A percentile compares a stretch with the other conserved stretches of the same genome.
Evolutionary conservation across 495 filamentous ascomycete genomes (phyloP).

Genomic region (Hapsidospora chrysogenum): DNA sequence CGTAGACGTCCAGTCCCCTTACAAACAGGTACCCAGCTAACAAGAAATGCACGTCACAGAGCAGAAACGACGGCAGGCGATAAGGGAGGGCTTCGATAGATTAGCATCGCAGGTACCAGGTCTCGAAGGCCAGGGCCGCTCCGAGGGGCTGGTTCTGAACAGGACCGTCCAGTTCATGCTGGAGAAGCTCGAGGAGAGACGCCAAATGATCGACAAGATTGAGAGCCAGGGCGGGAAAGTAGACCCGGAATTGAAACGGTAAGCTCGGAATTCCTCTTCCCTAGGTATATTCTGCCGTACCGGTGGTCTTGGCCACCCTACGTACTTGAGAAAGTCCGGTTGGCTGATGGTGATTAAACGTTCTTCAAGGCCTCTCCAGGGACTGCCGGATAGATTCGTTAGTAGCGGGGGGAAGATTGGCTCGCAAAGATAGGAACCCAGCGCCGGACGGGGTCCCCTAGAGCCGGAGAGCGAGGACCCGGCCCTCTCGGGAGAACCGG

Average conservation of each 20-base stretch:
- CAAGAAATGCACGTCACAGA: slow-evolving; percentile 25
- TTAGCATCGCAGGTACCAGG: slow-evolving; percentile 74
- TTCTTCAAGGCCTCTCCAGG: background rate
- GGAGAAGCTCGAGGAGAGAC: slow-evolving; percentile 43
- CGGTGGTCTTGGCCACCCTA: too few relatives aligned
- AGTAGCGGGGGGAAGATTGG: too few relatives aligned
- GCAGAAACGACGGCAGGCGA: slow-evolving; percentile 74
- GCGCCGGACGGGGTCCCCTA: too few relatives aligned
- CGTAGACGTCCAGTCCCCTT: background rate
- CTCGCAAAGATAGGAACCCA: too few relatives aligned
- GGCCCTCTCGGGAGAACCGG: too few relatives aligned
- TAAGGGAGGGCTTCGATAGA: slow-evolving; percentile 73
- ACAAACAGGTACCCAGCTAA: background rate
- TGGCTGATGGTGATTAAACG: background rate
- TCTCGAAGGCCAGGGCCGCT: slow-evolving; percentile 64
- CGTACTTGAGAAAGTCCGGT: background rate
- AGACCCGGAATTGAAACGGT: slow-evolving; percentile 7
- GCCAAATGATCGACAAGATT: slow-evolving; percentile 29
- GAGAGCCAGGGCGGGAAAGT: slow-evolving; percentile 10
- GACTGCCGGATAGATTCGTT: background rate
- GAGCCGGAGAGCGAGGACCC: too few relatives aligned
- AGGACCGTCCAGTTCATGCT: slow-evolving; percentile 59
- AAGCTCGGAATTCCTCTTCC: too few relatives aligned
- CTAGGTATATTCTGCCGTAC: too few relatives aligned
- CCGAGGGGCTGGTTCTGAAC: slow-evolving; percentile 67